These are phyloP conservation scores for Wickerhamomyces chaumierensis DNA, from an alignment of 805 yeast genomes.

Conservation along the genomic window DNA sequence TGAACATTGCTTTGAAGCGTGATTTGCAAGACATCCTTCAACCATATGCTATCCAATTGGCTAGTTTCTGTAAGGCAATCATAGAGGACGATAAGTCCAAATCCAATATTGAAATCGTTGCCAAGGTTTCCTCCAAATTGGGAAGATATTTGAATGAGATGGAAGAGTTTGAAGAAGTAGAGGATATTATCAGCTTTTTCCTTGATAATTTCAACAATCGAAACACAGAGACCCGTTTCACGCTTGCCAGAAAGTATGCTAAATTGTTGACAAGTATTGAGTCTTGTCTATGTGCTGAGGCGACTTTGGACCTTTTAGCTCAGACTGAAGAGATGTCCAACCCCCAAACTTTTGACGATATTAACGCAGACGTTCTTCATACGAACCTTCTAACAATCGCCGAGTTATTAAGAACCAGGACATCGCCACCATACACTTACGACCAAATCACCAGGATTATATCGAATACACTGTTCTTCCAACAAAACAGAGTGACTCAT, in stretches of 20 bases:
- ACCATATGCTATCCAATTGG: background rate
- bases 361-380: constrained; percentile 23
- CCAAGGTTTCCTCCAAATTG: constrained; percentile 18
- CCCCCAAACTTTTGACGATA: constrained; percentile 20
- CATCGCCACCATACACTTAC: constrained; percentile 6
- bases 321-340: constrained; percentile 12
- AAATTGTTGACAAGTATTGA: constrained; percentile 28
- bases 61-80: background rate
- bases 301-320: constrained; percentile 20
- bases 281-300: constrained; percentile 28
- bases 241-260: constrained; percentile 56
- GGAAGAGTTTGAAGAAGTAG: constrained; percentile 22
- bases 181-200: constrained; percentile 37
- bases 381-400: constrained; percentile 24
- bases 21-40: constrained; percentile 6
- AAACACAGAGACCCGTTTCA: constrained; percentile 49
- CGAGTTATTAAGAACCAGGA: constrained; percentile 16
- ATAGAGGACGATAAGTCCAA: constrained; percentile 1
- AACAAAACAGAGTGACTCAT: constrained; percentile 39
- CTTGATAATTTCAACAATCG: constrained; percentile 30
- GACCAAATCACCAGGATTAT: constrained; percentile 21
- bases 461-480: constrained; percentile 39
- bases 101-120: constrained; percentile 6
- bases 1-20: constrained; percentile 15
- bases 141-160: constrained; percentile 7